Conservation (phyloP, 129 eudicot genomes). For the Centrapalus pauciflorus region DNA sequence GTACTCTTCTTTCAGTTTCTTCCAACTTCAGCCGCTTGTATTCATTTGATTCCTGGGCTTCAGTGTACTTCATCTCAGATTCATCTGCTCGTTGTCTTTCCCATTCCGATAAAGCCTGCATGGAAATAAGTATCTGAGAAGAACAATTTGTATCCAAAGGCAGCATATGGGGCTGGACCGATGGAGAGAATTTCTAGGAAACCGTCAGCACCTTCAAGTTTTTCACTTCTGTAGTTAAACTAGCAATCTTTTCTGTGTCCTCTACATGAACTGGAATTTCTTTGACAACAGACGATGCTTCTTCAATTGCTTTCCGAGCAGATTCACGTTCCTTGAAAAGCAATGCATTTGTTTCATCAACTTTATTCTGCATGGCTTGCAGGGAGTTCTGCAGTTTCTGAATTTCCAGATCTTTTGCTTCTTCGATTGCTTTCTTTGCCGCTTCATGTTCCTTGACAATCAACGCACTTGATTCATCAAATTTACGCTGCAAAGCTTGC, state of each 20-base stretch:
- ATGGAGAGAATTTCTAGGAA: neutral
- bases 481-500: conserved; percentile 53
- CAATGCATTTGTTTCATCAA: conserved; percentile 64
- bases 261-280: conserved; percentile 82
- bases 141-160: neutral
- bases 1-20: conserved; percentile 82
- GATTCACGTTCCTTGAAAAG: conserved; percentile 68
- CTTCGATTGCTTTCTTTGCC: conserved; percentile 75
- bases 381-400: conserved; percentile 62
- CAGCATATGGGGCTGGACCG: neutral
- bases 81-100: conserved; percentile 81
- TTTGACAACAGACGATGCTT: conserved; percentile 55
- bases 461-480: conserved; percentile 59
- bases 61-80: conserved; percentile 58
- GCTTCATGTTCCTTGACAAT: conserved; percentile 61
- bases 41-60: conserved; percentile 66
- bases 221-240: conserved; percentile 67
- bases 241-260: conserved; percentile 72
- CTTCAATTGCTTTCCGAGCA: conserved; percentile 72
- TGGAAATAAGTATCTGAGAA: conserved; percentile 5
- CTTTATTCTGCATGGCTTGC: conserved; percentile 57
- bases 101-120: conserved; percentile 59
- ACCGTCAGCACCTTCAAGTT: conserved; percentile 62
- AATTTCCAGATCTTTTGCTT: conserved; percentile 66
- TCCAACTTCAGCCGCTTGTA: conserved; percentile 61